phyloP scores from a whole-genome alignment of 768 basidiomycete species.

The Serpula lacrymans region DNA sequence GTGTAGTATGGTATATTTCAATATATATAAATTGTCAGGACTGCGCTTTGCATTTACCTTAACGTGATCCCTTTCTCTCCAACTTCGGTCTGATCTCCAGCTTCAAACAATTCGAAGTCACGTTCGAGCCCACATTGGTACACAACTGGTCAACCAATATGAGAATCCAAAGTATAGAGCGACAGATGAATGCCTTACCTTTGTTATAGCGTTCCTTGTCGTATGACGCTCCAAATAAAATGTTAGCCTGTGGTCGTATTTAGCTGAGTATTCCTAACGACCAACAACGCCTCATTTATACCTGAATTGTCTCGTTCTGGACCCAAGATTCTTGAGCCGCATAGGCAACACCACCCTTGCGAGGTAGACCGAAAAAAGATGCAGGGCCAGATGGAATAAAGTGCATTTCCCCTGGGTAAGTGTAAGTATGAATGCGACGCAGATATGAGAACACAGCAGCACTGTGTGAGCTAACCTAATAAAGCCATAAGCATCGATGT shows the following conservation, averaged over 20 bases:
- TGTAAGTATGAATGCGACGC: constrained; percentile 4
- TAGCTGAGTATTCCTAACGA: neutral
- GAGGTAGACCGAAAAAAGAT: constrained; percentile 69
- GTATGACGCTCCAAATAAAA: constrained; percentile 38
- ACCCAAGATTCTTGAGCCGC: constrained; percentile 87
- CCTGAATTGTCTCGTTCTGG: constrained; percentile 72
- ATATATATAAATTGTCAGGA: neutral
- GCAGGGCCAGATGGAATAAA: constrained; percentile 47
- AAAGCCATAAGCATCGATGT: constrained; percentile 65
- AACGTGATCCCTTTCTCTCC: constrained; percentile 68
- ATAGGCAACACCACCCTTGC: constrained; percentile 68
- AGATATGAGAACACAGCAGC: neutral
- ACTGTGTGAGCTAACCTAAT: constrained; percentile 30
- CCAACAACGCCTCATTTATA: constrained; percentile 11
- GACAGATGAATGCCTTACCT: no score
- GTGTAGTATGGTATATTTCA: constrained; percentile 1
- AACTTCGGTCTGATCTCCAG: constrained; percentile 67
- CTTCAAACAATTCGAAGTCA: constrained; percentile 46
- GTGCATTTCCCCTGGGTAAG: constrained; percentile 76
- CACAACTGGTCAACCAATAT: constrained; percentile 33
- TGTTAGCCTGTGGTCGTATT: constrained; percentile 37
- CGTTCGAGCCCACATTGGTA: constrained; percentile 39
- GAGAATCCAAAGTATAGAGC: constrained; percentile 2
- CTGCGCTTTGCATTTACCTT: constrained; percentile 20
- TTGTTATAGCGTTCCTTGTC: constrained; percentile 40